Evolutionary conservation across 148 eudicot species (phyloP), one percentile per base, ranked within the genome.

Genomic region (Polygonum aviculare): DNA sequence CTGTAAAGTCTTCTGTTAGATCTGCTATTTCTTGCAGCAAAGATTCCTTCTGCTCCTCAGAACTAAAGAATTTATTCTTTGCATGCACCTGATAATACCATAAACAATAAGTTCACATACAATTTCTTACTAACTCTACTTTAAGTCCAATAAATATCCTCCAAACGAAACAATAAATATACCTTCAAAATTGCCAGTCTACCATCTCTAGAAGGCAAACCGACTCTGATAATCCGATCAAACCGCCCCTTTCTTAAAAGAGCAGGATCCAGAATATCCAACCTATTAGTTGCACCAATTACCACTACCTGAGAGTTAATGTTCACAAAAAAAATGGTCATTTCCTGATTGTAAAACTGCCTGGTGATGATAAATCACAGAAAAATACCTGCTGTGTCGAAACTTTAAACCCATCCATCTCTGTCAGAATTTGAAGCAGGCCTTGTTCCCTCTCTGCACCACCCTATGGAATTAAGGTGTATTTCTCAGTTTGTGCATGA

Each of bases 381-480:
- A 77, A 35, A 57, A 71, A 74, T 70, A 89, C 90, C 84, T 92
- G 96, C 70, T 91, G 81, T 47, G 96, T 92, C 72, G 89, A 80
- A 75, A 80, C 96, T 88, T 88, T 90, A 70, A 94, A 94, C 47
- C 98, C 98, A 83, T 94, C 98, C 98, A 94, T 87, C 80, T 94
- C 97, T 2, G 97, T 92, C 44, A 94, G 82, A 82, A 94, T 90
- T 78, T 94, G 98, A 83, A 90, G 96, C 71, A 94, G 81, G 54
- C 98, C 98, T 81, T 94, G 97, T 90, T 94, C 98, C 85, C 98
- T 87, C 80, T 94, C 98, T 38, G 97, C 97, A 76, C 98, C 97
- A 76, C 98, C 98, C 93, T 89, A 79, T 51, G 31, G 52, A 72
- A 48, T 52, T 21, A 38, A 81, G 73, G 69, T 65, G 60, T 21